phyloP scores from a whole-genome alignment of 2,329 filamentous ascomycete species.

The Aspergillus caelatus region DNA sequence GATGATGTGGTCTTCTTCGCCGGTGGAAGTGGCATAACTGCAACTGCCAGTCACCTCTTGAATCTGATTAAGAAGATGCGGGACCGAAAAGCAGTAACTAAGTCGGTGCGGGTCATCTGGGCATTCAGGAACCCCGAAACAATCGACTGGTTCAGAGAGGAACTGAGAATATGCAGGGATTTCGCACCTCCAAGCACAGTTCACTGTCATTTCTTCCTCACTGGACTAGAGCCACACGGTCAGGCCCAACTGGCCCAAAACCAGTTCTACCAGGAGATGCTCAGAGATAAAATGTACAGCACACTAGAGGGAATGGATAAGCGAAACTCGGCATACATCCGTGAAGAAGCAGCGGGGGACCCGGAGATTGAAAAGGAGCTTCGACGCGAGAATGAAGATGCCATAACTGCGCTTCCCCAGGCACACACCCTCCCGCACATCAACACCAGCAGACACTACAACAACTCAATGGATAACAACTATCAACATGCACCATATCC shows the following conservation, averaged over 20 bases:
- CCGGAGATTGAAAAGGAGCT: constrained; percentile 77
- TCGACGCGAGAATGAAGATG: constrained; percentile 80
- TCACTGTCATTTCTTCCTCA: constrained; percentile 94
- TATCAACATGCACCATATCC: background rate
- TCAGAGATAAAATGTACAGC: constrained; percentile 85
- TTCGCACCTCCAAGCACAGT: constrained; percentile 85
- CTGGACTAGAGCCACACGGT: constrained; percentile 65
- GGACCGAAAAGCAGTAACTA: constrained; percentile 90
- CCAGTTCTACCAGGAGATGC: constrained; percentile 69
- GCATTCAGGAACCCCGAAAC: constrained; percentile 86
- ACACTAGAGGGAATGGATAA: constrained; percentile 87
- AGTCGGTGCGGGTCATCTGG: constrained; percentile 91
- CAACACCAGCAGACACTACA: constrained; percentile 22
- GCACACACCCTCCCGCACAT: constrained; percentile 31
- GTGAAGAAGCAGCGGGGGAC: constrained; percentile 78
- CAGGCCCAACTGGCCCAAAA: constrained; percentile 43
- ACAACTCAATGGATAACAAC: constrained; percentile 9
- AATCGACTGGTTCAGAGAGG: constrained; percentile 97
- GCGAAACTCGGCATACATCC: constrained; percentile 80
- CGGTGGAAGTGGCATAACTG: constrained; percentile 91
- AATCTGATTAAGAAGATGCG: constrained; percentile 97
- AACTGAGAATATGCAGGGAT: constrained; percentile 87
- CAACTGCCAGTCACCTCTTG: constrained; percentile 85
- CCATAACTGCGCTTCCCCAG: constrained; percentile 77
- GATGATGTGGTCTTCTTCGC: constrained; percentile 92